Percentiles rank a stretch among this genome's conserved stretches.
Evolutionary conservation across 805 yeast genomes (phyloP).

Genomic region (Starmerella gropengiesseri): DNA sequence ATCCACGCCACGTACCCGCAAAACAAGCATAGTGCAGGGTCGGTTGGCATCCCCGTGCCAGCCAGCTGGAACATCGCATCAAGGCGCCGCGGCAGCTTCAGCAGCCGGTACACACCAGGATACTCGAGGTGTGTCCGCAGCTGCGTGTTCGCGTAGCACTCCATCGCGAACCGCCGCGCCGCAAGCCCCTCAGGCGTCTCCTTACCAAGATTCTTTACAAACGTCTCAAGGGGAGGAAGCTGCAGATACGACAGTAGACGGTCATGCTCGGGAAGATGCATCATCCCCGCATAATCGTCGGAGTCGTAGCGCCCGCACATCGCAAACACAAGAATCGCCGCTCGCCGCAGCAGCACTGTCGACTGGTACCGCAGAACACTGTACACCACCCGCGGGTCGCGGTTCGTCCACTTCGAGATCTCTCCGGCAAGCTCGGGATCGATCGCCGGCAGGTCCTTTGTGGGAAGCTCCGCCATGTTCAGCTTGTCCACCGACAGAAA

Average conservation of each 20-base stretch:
- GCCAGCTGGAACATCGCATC: slow-evolving; percentile 52
- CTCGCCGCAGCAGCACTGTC: slow-evolving; percentile 19
- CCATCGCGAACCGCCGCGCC: background rate
- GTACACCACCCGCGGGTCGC: slow-evolving; percentile 14
- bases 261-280: slow-evolving; percentile 22
- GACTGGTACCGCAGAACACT: slow-evolving; percentile 16
- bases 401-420: slow-evolving; percentile 9
- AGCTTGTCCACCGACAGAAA: background rate
- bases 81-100: slow-evolving; percentile 54
- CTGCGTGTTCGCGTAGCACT: slow-evolving; percentile 1
- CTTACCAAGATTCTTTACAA: slow-evolving; percentile 13
- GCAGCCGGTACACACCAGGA: slow-evolving; percentile 54
- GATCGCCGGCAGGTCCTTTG: background rate
- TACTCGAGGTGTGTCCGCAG: slow-evolving; percentile 36
- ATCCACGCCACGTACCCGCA: slow-evolving; percentile 62
- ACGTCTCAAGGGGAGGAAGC: slow-evolving; percentile 22
- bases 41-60: slow-evolving; percentile 31
- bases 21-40: slow-evolving; percentile 78
- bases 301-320: slow-evolving; percentile 23
- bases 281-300: slow-evolving; percentile 21
- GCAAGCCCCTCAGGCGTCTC: slow-evolving; percentile 16
- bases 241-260: slow-evolving; percentile 19
- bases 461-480: slow-evolving; percentile 1
- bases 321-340: slow-evolving; percentile 18
- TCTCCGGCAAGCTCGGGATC: slow-evolving; percentile 2